A percentile compares a stretch with the other conserved stretches of the same genome.
Conservation (phyloP, 2,329 filamentous ascomycete species). For the Zymoseptoria crescenta region DNA sequence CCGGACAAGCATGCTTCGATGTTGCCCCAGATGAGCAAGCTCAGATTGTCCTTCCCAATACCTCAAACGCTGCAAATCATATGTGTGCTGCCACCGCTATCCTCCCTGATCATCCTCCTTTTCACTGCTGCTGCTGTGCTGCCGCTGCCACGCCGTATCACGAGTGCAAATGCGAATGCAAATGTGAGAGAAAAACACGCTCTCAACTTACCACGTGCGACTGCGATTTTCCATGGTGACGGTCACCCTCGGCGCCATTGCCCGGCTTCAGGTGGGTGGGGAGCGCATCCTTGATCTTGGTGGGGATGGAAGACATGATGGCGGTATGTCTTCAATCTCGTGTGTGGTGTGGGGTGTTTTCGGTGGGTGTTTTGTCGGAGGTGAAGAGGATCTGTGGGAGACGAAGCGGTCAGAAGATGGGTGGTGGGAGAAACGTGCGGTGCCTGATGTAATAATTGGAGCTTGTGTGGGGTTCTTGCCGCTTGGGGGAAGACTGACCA, state of each 20-base stretch:
- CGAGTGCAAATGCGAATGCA: neutral
- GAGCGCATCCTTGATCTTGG: conserved; percentile 64
- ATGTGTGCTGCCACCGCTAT: neutral
- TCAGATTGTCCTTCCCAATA: too few relatives aligned
- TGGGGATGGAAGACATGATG: conserved; percentile 52
- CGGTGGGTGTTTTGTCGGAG: neutral
- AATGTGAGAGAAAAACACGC: neutral
- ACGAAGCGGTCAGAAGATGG: too few relatives aligned
- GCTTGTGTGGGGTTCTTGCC: too few relatives aligned
- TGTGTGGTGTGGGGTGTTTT: conserved; percentile 5
- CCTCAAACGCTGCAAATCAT: too few relatives aligned
- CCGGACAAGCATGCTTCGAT: too few relatives aligned
- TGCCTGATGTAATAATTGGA: too few relatives aligned
- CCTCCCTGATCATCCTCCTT: neutral
- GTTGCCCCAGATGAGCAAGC: too few relatives aligned
- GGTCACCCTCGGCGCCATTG: conserved; percentile 39
- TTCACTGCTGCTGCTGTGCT: conserved; percentile 6
- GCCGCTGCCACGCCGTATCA: neutral
- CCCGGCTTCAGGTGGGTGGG: conserved; percentile 73
- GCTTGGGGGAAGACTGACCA: too few relatives aligned
- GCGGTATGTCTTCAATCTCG: conserved; percentile 1
- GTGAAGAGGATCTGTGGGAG: neutral
- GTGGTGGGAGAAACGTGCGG: too few relatives aligned
- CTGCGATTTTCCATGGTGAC: conserved; percentile 77
- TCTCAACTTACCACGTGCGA: conserved; percentile 72